These are phyloP conservation scores for Agaricus subrufescens DNA, from an alignment of 768 basidiomycete genomes.

Conservation along the genomic window DNA sequence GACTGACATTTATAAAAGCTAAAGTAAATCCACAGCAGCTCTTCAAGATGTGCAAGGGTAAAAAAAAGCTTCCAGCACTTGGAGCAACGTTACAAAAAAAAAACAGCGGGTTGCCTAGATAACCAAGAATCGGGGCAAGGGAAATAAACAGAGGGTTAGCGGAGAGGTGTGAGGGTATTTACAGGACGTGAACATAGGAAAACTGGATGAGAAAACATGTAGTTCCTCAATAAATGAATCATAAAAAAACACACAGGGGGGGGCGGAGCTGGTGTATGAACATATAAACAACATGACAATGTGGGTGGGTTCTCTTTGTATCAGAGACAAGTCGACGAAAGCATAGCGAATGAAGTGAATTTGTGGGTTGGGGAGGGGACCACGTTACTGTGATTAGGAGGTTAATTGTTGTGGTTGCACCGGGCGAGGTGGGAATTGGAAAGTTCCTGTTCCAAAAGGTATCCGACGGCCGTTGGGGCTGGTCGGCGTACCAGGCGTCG, in stretches of 20 bases:
- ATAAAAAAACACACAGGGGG: not conserved
- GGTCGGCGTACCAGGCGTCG: slow-evolving; percentile 6
- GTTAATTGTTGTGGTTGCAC: not conserved
- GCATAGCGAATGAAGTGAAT: slow-evolving; percentile 59
- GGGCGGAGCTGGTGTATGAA: not conserved
- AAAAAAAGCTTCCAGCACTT: not conserved
- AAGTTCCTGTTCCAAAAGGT: slow-evolving; percentile 9
- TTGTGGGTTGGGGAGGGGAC: slow-evolving; percentile 65
- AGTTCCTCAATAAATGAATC: slow-evolving; percentile 1
- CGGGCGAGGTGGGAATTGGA: slow-evolving; percentile 7
- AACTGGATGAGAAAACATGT: not conserved
- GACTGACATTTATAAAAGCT: not conserved
- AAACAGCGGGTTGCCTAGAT: not conserved
- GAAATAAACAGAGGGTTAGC: not conserved
- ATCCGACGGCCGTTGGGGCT: slow-evolving; percentile 9
- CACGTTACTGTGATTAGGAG: not conserved
- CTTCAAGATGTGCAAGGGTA: slow-evolving; percentile 3
- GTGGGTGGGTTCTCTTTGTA: not conserved
- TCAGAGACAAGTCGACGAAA: not conserved
- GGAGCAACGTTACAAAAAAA: not conserved
- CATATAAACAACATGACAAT: not conserved
- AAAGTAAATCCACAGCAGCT: slow-evolving; percentile 7
- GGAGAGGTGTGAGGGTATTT: not conserved
- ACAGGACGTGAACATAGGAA: not conserved
- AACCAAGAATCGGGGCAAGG: not conserved